phyloP scores from a whole-genome alignment of 2,329 filamentous ascomycete species.

The Cladobotryum mycophilum region DNA sequence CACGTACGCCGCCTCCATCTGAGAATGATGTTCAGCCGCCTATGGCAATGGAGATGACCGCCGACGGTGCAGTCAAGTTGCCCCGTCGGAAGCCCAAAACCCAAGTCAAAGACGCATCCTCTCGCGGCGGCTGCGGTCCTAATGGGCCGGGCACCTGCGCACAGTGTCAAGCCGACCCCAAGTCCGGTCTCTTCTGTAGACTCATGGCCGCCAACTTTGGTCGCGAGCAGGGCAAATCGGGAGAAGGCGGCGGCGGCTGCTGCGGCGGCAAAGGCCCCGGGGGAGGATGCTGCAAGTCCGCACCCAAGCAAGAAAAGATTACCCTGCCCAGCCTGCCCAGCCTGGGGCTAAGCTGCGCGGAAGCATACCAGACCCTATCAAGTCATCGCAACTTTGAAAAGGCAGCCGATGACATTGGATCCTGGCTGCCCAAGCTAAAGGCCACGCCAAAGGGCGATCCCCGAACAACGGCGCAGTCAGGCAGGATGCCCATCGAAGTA shows the following conservation, averaged over 20 bases:
- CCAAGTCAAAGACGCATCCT: neutral
- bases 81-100: constrained; percentile 34
- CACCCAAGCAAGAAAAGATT: constrained; percentile 25
- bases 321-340: constrained; percentile 33
- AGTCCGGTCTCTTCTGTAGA: constrained; percentile 77
- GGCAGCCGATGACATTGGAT: constrained; percentile 66
- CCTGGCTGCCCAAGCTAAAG: constrained; percentile 68
- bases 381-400: constrained; percentile 70
- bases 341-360: constrained; percentile 64
- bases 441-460: constrained; percentile 41
- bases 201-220: constrained; percentile 64
- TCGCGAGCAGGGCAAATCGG: constrained; percentile 30
- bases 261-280: constrained; percentile 56
- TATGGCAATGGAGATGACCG: constrained; percentile 52
- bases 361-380: constrained; percentile 71
- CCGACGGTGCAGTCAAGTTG: constrained; percentile 55
- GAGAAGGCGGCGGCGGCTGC: constrained; percentile 56
- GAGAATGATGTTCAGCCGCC: constrained; percentile 53
- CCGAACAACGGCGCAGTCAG: constrained; percentile 26
- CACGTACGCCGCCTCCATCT: constrained; percentile 51
- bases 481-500: constrained; percentile 62
- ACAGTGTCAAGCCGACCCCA: constrained; percentile 71
- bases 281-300: constrained; percentile 58
- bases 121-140: constrained; percentile 48
- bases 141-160: constrained; percentile 73